Evolutionary conservation across 2,329 filamentous ascomycete genomes (phyloP), one percentile per base, ranked within the genome.

Genomic region (Cladophialophora bantiana): DNA sequence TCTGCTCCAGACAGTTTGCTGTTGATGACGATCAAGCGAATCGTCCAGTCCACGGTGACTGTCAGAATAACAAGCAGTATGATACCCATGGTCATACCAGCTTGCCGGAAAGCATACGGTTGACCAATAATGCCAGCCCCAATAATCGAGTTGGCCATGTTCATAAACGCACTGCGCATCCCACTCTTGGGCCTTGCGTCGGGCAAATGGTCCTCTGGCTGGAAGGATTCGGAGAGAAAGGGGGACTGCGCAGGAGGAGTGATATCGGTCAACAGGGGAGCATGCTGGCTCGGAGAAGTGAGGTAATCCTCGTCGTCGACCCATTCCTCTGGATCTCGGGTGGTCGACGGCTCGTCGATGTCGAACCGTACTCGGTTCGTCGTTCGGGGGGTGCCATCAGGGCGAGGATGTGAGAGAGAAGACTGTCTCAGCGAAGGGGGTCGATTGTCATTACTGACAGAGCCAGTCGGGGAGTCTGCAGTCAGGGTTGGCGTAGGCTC

Each of bases 91-190:
- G 92, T 77, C 73, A 99, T 85, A 6, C 95, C 95, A 7, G 95
- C 95, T 81, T 98, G 94, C 66, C 88, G 88, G 76, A 99, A 90
- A n/a, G 95, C 95, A 80, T 98, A 99, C 12, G 95, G 94, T 80
- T 99, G 95, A 3, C 92, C 88, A 73, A 90, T 90, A 67, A 90
- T 90, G 2, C 88, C 88, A 35, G 88, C 88, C 35, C 88, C 88
- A 68, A 99, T 97, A 77, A 99, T 99, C 74, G 92, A 96, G 82
- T 99, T 99, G 70, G 95, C 94, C 95, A 99, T 99, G 81, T 99
- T 99, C 93, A 98, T 97, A 73, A 99, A 98, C 2, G 95, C 94
- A 77, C 90, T 92, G 69, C 86, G 85, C 80, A 98, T 85, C 4
- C 91, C 90, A 65, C 92, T 96, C 80, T 94, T 94, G 55, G 94